phyloP scores from a whole-genome alignment of 139 green algal species.

The Chlorella sp. region DNA sequence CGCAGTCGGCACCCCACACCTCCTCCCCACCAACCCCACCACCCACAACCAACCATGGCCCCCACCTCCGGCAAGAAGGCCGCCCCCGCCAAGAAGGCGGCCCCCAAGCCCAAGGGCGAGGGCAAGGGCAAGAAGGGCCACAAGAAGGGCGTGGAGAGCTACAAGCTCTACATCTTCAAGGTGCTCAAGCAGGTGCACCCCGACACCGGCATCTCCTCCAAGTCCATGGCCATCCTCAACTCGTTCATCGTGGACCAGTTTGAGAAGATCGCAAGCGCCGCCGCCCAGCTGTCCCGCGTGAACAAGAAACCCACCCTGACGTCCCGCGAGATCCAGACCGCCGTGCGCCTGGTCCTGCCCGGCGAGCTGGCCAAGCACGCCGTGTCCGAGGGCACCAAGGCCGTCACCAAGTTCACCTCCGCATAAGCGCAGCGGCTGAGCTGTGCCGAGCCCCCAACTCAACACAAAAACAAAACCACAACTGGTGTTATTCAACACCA shows the following conservation, averaged over 20 bases:
- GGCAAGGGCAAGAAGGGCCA: too few species aligned
- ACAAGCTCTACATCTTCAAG: conserved; percentile 99
- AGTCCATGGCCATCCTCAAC: conserved; percentile 98
- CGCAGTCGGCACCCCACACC: too few species aligned
- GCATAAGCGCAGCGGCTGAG: too few species aligned
- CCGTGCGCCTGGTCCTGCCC: conserved; percentile 78
- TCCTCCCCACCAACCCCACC: too few species aligned
- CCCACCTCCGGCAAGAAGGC: too few species aligned
- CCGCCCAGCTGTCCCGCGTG: conserved; percentile 67
- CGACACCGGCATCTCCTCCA: conserved; percentile 94
- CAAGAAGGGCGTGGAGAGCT: conserved; percentile 71
- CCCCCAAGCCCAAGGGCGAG: too few species aligned
- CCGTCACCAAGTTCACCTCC: conserved; percentile 85
- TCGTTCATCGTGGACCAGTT: conserved; percentile 87
- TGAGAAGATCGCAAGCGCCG: conserved; percentile 87
- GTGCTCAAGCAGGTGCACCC: conserved; percentile 97
- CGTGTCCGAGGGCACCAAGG: conserved; percentile 86
- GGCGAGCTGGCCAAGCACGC: conserved; percentile 78
- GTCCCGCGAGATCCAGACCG: conserved; percentile 90
- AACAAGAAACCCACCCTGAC: conserved; percentile 95
- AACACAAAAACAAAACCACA: too few species aligned
- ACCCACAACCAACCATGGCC: too few species aligned
- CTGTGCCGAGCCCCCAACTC: too few species aligned
- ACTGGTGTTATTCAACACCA: too few species aligned
- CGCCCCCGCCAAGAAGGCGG: too few species aligned